Evolutionary conservation across 306 rosid genomes (phyloP).

Genomic region (Lupinus albus): DNA sequence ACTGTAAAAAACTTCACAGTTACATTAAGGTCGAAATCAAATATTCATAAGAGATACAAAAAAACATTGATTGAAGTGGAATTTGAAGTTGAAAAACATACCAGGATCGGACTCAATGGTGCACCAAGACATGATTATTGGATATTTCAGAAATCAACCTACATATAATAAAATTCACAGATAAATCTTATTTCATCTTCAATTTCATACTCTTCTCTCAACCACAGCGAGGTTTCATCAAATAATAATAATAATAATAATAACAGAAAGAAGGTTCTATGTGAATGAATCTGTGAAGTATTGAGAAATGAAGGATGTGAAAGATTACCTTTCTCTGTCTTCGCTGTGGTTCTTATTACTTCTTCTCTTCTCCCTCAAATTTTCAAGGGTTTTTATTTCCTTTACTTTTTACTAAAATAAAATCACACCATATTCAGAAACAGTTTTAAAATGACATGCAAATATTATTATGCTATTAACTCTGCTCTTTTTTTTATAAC

Average conservation of each 20-base stretch:
- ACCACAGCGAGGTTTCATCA: background rate
- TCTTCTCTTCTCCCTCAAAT: background rate
- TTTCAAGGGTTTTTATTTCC: background rate
- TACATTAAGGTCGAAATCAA: too few relatives aligned
- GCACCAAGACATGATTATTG: slow-evolving; percentile 90
- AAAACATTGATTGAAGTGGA: background rate
- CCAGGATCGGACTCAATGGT: slow-evolving; percentile 99
- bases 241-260: too few relatives aligned
- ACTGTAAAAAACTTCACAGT: too few relatives aligned
- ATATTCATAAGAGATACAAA: background rate
- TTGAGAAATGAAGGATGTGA: background rate
- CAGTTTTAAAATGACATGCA: too few relatives aligned
- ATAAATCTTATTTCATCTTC: background rate
- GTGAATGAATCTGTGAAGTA: background rate
- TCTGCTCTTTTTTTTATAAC: too few relatives aligned
- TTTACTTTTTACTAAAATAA: background rate
- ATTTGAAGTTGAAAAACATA: slow-evolving; percentile 34
- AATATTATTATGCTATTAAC: too few relatives aligned
- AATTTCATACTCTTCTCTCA: background rate
- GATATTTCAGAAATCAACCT: slow-evolving; percentile 44
- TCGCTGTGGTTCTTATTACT: background rate
- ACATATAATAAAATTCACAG: too few relatives aligned
- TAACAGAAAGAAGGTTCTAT: background rate
- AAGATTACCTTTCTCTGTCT: background rate
- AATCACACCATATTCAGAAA: too few relatives aligned